phyloP scores from a whole-genome alignment of 192 early-diverging fungal species.

The Linnemannia exigua region DNA sequence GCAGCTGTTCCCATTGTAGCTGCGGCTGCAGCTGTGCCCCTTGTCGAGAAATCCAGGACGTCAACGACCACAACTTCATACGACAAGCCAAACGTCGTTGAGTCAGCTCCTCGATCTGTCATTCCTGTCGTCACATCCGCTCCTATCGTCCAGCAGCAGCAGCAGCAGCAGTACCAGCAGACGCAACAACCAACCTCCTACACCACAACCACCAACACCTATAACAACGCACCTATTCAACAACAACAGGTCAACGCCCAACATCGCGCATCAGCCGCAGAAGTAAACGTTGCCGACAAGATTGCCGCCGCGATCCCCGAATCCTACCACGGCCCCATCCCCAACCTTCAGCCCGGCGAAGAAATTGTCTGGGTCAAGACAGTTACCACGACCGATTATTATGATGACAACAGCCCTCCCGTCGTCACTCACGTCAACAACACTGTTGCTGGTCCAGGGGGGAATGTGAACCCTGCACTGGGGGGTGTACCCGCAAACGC shows the following conservation, averaged over 20 bases:
- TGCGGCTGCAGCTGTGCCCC: neutral
- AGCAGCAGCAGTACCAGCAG: neutral
- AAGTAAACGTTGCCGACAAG: slow-evolving; percentile 1
- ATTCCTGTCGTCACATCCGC: neutral
- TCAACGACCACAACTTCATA: neutral
- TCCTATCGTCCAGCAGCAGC: neutral
- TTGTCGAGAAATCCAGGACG: neutral
- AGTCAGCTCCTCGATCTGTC: no score
- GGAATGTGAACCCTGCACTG: neutral
- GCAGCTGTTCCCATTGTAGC: slow-evolving; percentile 6
- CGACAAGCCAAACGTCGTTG: neutral
- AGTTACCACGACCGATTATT: slow-evolving; percentile 25
- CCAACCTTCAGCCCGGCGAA: slow-evolving; percentile 27
- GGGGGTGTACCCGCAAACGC: neutral
- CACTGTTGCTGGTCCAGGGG: neutral
- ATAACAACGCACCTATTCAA: neutral
- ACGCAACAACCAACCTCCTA: neutral
- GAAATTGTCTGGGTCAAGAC: slow-evolving; percentile 52
- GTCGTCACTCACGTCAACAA: neutral
- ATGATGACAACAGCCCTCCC: neutral
- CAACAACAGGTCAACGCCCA: neutral
- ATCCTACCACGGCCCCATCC: slow-evolving; percentile 15
- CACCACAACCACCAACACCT: neutral
- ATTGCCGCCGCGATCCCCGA: slow-evolving; percentile 21
- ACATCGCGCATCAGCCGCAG: neutral